These are phyloP conservation scores for Macrolepiota dolichaula DNA, from an alignment of 768 basidiomycete species.

Conservation along the genomic window DNA sequence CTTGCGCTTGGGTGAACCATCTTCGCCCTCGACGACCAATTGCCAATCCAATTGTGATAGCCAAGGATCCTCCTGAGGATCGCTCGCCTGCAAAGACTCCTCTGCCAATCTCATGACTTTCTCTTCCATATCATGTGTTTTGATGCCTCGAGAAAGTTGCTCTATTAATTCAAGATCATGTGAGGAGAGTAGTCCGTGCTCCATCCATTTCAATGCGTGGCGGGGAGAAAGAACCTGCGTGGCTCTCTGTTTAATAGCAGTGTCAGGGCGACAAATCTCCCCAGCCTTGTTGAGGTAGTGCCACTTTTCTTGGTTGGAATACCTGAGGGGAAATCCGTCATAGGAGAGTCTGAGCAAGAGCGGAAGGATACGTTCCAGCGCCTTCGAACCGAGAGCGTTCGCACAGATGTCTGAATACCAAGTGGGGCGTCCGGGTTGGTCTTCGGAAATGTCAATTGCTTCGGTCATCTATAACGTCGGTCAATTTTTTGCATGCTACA, in stretches of 20 bases:
- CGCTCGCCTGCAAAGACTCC: conserved; percentile 22
- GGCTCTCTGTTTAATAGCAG: conserved; percentile 40
- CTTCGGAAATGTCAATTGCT: neutral
- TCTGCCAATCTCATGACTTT: conserved; percentile 41
- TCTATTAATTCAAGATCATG: conserved; percentile 40
- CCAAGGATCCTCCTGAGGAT: conserved; percentile 45
- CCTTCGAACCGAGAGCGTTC: conserved; percentile 36
- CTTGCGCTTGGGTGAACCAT: conserved; percentile 24
- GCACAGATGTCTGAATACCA: conserved; percentile 57
- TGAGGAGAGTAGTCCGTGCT: conserved; percentile 37
- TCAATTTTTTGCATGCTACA: neutral
- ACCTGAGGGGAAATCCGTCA: conserved; percentile 57
- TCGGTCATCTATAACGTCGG: neutral
- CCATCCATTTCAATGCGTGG: conserved; percentile 45
- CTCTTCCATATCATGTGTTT: conserved; percentile 26
- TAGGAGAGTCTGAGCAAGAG: conserved; percentile 62
- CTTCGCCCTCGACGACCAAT: conserved; percentile 17
- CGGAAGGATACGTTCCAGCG: conserved; percentile 58
- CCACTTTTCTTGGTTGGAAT: conserved; percentile 61
- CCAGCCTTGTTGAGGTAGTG: conserved; percentile 40
- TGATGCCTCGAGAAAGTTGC: conserved; percentile 42
- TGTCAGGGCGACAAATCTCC: conserved; percentile 37
- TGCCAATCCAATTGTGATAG: conserved; percentile 70
- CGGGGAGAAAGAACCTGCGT: conserved; percentile 39
- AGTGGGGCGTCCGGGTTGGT: conserved; percentile 30